Evolutionary conservation across 495 filamentous ascomycete species (phyloP).

Genomic region (Penicillium riverlandense): DNA sequence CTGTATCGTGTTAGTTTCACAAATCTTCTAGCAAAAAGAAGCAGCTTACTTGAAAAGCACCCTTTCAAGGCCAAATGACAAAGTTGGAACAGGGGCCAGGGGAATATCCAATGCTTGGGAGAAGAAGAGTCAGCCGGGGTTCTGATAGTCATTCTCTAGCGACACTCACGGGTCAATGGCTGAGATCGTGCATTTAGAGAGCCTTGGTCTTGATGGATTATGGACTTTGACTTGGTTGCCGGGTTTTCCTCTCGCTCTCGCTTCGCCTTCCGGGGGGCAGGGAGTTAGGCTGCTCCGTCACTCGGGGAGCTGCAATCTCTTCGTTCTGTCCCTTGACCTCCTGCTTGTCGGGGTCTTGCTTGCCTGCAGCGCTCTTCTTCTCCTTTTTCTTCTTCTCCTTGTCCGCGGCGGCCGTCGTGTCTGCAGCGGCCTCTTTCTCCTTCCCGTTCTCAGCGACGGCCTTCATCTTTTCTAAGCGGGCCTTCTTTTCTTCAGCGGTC

Average conservation of each 20-base stretch:
- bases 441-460: too few relatives aligned
- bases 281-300: background rate
- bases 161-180: constrained; percentile 16
- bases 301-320: background rate
- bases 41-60: constrained; percentile 76
- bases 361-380: too few relatives aligned
- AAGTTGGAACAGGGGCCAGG: constrained; percentile 55
- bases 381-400: too few relatives aligned
- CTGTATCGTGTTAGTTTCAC: constrained; percentile 22
- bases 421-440: too few relatives aligned
- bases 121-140: background rate
- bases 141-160: constrained; percentile 5
- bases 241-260: background rate
- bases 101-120: constrained; percentile 42
- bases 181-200: constrained; percentile 5
- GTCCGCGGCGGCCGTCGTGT: too few relatives aligned
- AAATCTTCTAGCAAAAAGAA: background rate
- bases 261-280: too few relatives aligned
- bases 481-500: too few relatives aligned
- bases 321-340: too few relatives aligned
- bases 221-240: background rate
- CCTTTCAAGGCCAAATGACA: constrained; percentile 77
- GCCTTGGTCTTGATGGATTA: constrained; percentile 6
- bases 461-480: too few relatives aligned
- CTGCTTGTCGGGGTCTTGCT: too few relatives aligned